Conservation (phyloP, 306 rosid species). For the Lagenaria siceraria region DNA sequence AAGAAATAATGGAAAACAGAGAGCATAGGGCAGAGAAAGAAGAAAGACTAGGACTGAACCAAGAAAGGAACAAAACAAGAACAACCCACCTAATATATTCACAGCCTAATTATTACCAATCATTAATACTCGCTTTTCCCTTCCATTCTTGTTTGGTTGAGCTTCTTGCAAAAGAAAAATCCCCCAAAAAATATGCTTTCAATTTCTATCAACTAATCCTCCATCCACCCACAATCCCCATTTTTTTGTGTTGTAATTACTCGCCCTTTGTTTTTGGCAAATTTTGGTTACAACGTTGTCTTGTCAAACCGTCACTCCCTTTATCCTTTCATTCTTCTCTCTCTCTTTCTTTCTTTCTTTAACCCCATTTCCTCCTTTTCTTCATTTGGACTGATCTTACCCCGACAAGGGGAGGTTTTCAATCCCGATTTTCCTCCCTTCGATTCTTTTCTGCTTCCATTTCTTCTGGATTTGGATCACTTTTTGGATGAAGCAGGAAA, state of each 20-base stretch:
- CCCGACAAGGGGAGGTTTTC: background rate
- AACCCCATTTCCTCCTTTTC: conserved; percentile 12
- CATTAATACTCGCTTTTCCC: conserved; percentile 38
- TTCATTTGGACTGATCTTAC: background rate
- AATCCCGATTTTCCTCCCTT: background rate
- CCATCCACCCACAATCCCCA: conserved; percentile 1
- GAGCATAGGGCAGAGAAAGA: background rate
- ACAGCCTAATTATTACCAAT: conserved; percentile 50
- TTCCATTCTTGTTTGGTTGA: conserved; percentile 5
- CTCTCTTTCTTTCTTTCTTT: background rate
- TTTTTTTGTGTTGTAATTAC: background rate
- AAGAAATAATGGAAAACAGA: background rate
- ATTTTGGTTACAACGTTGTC: conserved; percentile 9
- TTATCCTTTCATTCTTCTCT: background rate
- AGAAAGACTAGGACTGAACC: background rate
- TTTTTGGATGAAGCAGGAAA: background rate
- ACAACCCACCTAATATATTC: conserved; percentile 28
- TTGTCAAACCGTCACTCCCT: background rate
- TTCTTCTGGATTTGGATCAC: background rate
- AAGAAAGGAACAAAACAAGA: conserved; percentile 24
- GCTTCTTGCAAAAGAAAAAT: background rate
- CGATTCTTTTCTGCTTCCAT: background rate
- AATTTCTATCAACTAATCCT: conserved; percentile 9
- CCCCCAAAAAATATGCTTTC: background rate
- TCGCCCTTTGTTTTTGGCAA: conserved; percentile 17